Evolutionary conservation across 371 early-diverging fungal genomes (phyloP), one percentile per base, ranked within the genome.

Genomic region (Lichtheimia ornata): DNA sequence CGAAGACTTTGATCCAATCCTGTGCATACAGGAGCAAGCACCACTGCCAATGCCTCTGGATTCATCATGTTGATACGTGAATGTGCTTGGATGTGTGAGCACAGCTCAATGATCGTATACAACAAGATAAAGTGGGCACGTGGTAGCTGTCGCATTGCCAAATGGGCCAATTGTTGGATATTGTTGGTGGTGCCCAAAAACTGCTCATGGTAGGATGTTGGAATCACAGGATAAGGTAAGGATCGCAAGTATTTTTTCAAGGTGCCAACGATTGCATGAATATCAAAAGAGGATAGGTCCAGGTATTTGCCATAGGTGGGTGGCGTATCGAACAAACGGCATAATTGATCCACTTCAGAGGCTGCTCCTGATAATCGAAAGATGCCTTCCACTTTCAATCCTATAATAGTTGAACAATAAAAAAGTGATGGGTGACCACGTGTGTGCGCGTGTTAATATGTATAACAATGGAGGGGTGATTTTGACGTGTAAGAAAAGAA

Each of bases 331-430:
- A 80, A 76, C 25, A 67, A 70, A 14, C 56, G 53, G 5, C 65
- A 60, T 4, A 80, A 65, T 42, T 65, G 59, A 18, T 76, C 69
- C 25, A 79, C 74, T 54, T 79, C 80, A 50, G 76, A 68, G 1
- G 76, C 73, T 20, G 76, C 77, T 28, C 80, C 77, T 49, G 80
- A 79, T 28, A 79, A 63, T 53, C 80, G 64, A 70, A 79, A 79
- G 27, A 79, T 70, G 20, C 80, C 80, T 63, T 76, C 73, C 15
- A 66, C 66, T 17, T 42, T 42, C 45, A 79, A 58, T 7, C 80
- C 80, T 74, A 53, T 51, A 50, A 53, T 25, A 59, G 50, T 56
- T 49, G 35, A 51, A 55, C 54, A 27, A 49, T 40, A 50, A 22
- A 57, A n/a, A n/a, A n/a, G n/a, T n/a, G n/a, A n/a, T n/a, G n/a